Percentiles rank a stretch among this genome's conserved stretches.
phyloP scores from a whole-genome alignment of 2,329 filamentous ascomycete genomes.

The Ilyonectria destructans region DNA sequence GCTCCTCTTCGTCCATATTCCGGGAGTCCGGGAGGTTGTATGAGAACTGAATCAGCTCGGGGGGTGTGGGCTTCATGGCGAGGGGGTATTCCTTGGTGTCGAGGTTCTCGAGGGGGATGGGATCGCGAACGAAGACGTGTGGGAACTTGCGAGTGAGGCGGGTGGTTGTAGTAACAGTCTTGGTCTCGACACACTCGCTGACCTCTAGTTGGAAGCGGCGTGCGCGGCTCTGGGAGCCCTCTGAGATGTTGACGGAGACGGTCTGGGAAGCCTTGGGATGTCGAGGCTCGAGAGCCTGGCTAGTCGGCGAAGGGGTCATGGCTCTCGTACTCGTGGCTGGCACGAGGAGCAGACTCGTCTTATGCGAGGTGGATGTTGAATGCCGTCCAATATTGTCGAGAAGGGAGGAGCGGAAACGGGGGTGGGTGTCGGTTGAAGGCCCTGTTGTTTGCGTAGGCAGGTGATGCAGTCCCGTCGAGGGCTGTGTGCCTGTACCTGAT shows the following conservation, averaged over 20 bases:
- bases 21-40: conserved; percentile 72
- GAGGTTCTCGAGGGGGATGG: conserved; percentile 79
- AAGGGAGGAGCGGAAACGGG: background rate
- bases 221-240: conserved; percentile 55
- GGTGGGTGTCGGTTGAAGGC: background rate
- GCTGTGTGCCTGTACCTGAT: conserved; percentile 13
- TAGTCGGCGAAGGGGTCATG: conserved; percentile 59
- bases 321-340: conserved; percentile 39
- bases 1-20: conserved; percentile 49
- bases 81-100: conserved; percentile 94
- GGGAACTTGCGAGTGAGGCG: conserved; percentile 90
- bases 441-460: background rate
- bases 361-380: conserved; percentile 18
- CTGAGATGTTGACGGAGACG: conserved; percentile 65
- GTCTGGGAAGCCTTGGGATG: conserved; percentile 56
- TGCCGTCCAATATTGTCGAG: conserved; percentile 16
- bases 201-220: conserved; percentile 70
- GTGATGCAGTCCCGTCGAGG: conserved; percentile 4
- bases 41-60: conserved; percentile 82
- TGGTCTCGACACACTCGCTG: conserved; percentile 78
- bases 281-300: conserved; percentile 58
- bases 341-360: conserved; percentile 28
- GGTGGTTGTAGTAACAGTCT: conserved; percentile 90
- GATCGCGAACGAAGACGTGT: conserved; percentile 84
- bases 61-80: conserved; percentile 86